Evolutionary conservation across 805 yeast species (phyloP), one percentile per base, ranked within the genome.

Genomic region (Hanseniaspora meyeri): DNA sequence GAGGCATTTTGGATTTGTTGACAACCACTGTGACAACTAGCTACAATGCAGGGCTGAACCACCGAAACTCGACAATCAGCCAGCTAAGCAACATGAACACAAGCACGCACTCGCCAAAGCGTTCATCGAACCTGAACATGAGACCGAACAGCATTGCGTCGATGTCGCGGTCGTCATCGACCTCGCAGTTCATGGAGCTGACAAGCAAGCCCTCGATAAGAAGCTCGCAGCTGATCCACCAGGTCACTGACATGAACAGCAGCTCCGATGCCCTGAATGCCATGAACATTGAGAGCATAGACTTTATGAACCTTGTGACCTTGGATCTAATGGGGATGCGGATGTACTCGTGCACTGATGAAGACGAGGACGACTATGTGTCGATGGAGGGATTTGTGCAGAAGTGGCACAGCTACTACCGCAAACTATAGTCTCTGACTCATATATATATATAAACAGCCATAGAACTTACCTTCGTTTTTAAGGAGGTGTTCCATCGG

Each of bases 401-500:
- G 43, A 68, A 69, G 57, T 69, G 72, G 72, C 47, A 59, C 16
- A 65, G 66, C 57, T 68, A 67, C 49, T 62, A 65, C 53, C 66
- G 65, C 59, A 68, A 66, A 54, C 66, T 69, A 50, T 69, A 59
- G 59, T 2, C 3, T 24, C 29, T 10, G 4, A 29, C 14, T 8
- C 20, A 39, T 16, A 24, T 12, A 27, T 27, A 45, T 27, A 27
- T 12, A 27, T 43, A 43, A 8, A 24, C 27, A 24, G 27, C 27
- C 27, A 24, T 24, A 24, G 27, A 24, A 24, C 27, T 24, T 24
- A 5, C 27, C 5, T 24, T 24, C 27, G 27, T 24, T 24, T 24
- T 24, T 45, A 42, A 17, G 8, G 16, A 20, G 8, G 20, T 17
- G 20, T 27, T 42, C 16, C 14, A 16, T 42, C 17, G 34, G 37